Percentiles rank a stretch among this genome's conserved stretches.
These are phyloP conservation scores for Zygosaccharomyces pseudobailii DNA, from an alignment of 1,139 yeast species.

Conservation along the genomic window DNA sequence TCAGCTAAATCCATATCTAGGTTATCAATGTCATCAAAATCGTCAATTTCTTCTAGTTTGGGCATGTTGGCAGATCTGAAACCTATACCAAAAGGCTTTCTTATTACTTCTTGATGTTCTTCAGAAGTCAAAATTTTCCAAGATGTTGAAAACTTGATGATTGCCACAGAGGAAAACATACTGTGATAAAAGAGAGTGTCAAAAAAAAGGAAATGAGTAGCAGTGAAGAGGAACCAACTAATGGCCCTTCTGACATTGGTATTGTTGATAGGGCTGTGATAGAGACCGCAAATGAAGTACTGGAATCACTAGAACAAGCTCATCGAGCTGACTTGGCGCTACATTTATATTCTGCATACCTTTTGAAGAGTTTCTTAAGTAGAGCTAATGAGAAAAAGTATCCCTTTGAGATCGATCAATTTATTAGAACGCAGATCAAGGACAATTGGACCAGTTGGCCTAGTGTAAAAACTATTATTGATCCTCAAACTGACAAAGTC, in stretches of 20 bases:
- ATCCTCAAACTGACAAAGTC: constrained; percentile 24
- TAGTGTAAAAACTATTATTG: constrained; percentile 24
- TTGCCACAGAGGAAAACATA: not conserved
- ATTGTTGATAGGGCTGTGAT: constrained; percentile 12
- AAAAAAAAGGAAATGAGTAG: not conserved
- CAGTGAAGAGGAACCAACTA: not conserved
- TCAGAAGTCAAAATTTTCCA: not conserved
- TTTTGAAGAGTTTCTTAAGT: constrained; percentile 26
- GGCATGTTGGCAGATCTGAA: constrained; percentile 49
- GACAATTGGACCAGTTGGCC: constrained; percentile 35
- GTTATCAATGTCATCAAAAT: constrained; percentile 79
- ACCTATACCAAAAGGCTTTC: not conserved
- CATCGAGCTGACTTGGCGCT: constrained; percentile 30
- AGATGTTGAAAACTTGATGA: not conserved
- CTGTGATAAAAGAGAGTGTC: too few species aligned
- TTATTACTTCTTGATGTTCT: not conserved
- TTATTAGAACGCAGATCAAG: constrained; percentile 26
- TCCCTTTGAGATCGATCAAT: constrained; percentile 23
- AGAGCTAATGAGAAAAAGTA: constrained; percentile 28
- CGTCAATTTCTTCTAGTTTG: constrained; percentile 75
- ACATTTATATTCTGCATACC: constrained; percentile 30
- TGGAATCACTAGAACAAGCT: constrained; percentile 27
- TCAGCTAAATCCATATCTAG: constrained; percentile 91
- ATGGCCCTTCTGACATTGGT: not conserved
- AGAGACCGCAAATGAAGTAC: constrained; percentile 25